Percentiles rank a stretch among this genome's conserved stretches.
phyloP scores from a whole-genome alignment of 2,329 filamentous ascomycete genomes.

The Aphanocladium album region DNA sequence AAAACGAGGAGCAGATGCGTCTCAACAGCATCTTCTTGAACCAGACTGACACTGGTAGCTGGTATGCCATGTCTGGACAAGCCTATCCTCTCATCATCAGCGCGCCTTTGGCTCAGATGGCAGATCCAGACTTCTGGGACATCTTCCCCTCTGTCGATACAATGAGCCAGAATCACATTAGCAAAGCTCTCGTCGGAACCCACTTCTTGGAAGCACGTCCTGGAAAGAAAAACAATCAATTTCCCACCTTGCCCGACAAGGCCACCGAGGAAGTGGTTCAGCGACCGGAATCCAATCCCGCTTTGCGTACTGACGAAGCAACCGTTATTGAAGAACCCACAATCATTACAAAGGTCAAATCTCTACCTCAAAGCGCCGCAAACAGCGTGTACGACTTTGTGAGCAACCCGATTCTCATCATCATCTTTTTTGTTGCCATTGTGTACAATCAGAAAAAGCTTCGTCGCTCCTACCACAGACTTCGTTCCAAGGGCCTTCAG shows the following conservation, averaged over 20 bases:
- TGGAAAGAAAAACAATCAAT: constrained; percentile 25
- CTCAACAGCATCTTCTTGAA: constrained; percentile 76
- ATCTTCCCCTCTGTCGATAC: constrained; percentile 29
- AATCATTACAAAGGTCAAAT: constrained; percentile 46
- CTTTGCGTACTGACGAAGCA: constrained; percentile 16
- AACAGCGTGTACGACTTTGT: constrained; percentile 51
- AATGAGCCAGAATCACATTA: constrained; percentile 43
- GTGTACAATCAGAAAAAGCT: constrained; percentile 43
- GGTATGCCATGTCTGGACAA: constrained; percentile 87
- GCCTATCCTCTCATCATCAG: constrained; percentile 82
- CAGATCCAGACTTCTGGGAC: constrained; percentile 45
- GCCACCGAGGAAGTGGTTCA: constrained; percentile 24
- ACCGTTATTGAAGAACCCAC: constrained; percentile 31
- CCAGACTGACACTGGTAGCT: constrained; percentile 77
- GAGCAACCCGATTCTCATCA: constrained; percentile 48
- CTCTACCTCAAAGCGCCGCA: constrained; percentile 44
- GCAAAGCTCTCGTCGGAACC: constrained; percentile 63
- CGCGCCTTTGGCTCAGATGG: constrained; percentile 45
- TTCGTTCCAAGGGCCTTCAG: constrained; percentile 25
- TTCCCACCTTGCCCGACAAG: constrained; percentile 33
- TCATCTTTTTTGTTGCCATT: constrained; percentile 38
- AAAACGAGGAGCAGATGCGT: constrained; percentile 46
- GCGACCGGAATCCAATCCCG: constrained; percentile 25
- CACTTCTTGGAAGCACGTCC: constrained; percentile 52
- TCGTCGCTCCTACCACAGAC: constrained; percentile 33